Base-by-base conservation (phyloP, 1,284 basidiomycete genomes). In the Takashimella tepidaria region DNA sequence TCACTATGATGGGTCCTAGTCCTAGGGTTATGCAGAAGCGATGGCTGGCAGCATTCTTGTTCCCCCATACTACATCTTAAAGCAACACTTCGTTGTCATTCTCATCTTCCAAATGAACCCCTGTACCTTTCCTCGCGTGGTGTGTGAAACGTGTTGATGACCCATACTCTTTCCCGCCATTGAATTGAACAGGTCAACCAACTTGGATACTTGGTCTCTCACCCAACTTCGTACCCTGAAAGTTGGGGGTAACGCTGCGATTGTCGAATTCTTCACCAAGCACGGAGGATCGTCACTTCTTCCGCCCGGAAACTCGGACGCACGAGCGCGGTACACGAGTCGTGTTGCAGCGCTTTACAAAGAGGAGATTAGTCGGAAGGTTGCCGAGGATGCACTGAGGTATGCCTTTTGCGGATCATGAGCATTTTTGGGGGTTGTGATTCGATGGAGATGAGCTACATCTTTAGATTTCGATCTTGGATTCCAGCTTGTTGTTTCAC, bases 101-200 rank as follows among this genome's bases (percentile, higher is more conserved):
- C n/a, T n/a, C n/a, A n/a, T n/a, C n/a, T n/a, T n/a, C n/a, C n/a
- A n/a, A n/a, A n/a, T n/a, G n/a, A n/a, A n/a, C n/a, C n/a, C n/a
- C n/a, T n/a, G n/a, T n/a, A n/a, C n/a, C n/a, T n/a, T n/a, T n/a
- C n/a, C n/a, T n/a, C n/a, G n/a, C n/a, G n/a, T n/a, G n/a, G n/a
- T n/a, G n/a, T n/a, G n/a, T n/a, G n/a, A n/a, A n/a, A n/a, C n/a
- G n/a, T n/a, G n/a, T n/a, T n/a, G n/a, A n/a, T n/a, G n/a, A n/a
- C n/a, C 21, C 49, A 6, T n/a, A 11, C 10, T 5, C 13, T 24
- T 10, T 6, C 50, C 44, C n/a, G 37, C 52, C n/a, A n/a, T n/a
- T n/a, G n/a, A n/a, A n/a, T n/a, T n/a, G n/a, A n/a, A n/a, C 73
- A 92, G 92, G 62, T 98, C 95, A 12, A 98, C 92, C 59, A 98